These are phyloP conservation scores for Trebouxia sp. DNA, from an alignment of 139 green algal species.

Conservation along the genomic window DNA sequence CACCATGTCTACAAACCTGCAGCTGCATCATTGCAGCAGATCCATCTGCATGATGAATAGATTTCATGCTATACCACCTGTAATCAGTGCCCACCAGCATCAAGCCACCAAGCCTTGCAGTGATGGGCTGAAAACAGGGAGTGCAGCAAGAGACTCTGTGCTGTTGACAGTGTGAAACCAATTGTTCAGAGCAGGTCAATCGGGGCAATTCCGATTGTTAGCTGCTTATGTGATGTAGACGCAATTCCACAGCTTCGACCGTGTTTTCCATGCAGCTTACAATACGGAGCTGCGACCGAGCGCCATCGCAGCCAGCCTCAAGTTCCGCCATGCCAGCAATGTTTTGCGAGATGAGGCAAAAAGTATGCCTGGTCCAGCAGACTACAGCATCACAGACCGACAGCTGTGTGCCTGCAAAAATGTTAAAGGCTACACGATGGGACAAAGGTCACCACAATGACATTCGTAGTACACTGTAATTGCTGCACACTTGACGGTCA, in stretches of 20 bases:
- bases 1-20: too few species aligned
- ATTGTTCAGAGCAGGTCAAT: too few species aligned
- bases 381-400: neutral
- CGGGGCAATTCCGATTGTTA: too few species aligned
- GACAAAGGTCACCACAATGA: neutral
- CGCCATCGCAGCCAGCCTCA: conserved; percentile 9
- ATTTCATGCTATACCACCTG: neutral
- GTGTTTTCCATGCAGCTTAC: conserved; percentile 16
- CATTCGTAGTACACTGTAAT: too few species aligned
- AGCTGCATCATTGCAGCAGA: too few species aligned
- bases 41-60: too few species aligned
- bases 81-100: neutral
- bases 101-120: neutral
- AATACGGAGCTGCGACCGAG: neutral
- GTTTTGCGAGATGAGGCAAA: neutral
- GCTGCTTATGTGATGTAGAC: too few species aligned
- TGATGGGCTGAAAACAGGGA: neutral
- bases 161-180: too few species aligned
- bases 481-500: neutral
- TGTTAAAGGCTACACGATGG: conserved; percentile 3
- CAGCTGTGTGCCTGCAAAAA: neutral
- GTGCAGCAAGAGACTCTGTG: too few species aligned
- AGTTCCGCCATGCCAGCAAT: conserved; percentile 3
- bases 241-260: too few species aligned
- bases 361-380: neutral